Evolutionary conservation across 2,329 filamentous ascomycete genomes (phyloP), one percentile per base, ranked within the genome.

Genomic region (Alternaria sp.): DNA sequence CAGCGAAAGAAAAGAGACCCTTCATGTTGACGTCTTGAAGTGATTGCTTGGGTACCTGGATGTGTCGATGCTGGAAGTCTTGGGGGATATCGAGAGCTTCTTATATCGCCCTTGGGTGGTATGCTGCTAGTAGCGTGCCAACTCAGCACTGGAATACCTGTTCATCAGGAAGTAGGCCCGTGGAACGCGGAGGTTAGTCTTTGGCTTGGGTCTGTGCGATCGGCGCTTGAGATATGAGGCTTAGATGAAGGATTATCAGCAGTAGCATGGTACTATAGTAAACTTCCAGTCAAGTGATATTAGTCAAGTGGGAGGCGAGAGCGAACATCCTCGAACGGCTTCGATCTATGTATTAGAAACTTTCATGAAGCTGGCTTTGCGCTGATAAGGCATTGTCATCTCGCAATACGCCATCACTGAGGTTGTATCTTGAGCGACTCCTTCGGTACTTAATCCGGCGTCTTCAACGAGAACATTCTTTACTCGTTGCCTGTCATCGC

Each of bases 141-240:
- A 64, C 52, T 63, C 54, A 46, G 56, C 18, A 54, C 48, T 36
- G 47, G 43, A 24, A 36, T 51, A 60, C 18, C 54, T 30, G 51
- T 38, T 68, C 68, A 74, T 75, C 67, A 74, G 75, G 75, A 76
- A 75, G 61, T 63, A 78, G 75, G 75, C 72, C 75, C 75, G 75
- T 65, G 65, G 69, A 67, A 65, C 66, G 72, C 71, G 71, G 59
- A 43, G 56, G 66, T 62, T 63, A 54, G 70, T 71, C 69, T 62
- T 68, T 62, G 53, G 65, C 58, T 63, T 58, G 57, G 67, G 70
- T 68, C 72, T 70, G 70, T 75, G 74, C 69, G 58, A 59, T 65
- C 58, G 63, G 63, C 65, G 62, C 61, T 62, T 61, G 54, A 51
- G 66, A 69, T 62, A 70, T 70, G 72, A 75, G 69, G 70, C 71